phyloP scores from a whole-genome alignment of 2,329 filamentous ascomycete species.

The Trichoderma hamatum region DNA sequence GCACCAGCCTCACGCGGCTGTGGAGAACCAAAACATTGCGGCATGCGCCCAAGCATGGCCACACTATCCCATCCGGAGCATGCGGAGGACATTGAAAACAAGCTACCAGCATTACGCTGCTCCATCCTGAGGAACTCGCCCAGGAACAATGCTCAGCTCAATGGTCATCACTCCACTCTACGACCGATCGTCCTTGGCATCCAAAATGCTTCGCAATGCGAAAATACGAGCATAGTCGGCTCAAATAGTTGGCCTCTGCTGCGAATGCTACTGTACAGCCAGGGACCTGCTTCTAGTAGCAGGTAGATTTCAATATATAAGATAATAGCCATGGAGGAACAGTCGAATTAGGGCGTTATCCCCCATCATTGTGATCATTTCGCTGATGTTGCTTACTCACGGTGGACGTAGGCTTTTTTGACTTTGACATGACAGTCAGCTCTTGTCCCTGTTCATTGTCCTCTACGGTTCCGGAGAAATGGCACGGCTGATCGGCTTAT shows the following conservation, averaged over 20 bases:
- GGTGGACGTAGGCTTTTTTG: neutral
- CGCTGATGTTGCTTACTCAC: neutral
- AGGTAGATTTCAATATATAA: neutral
- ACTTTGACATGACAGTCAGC: neutral
- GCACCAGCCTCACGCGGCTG: conserved; percentile 10
- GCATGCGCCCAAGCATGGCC: neutral
- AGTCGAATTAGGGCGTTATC: neutral
- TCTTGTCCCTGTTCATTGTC: neutral
- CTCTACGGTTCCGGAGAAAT: neutral
- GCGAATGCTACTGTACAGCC: neutral
- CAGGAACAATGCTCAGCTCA: neutral
- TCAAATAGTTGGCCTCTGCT: neutral
- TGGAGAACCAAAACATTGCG: neutral
- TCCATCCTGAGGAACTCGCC: neutral
- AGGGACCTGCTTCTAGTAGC: neutral
- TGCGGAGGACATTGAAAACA: neutral
- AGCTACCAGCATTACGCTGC: neutral
- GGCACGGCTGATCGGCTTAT: neutral
- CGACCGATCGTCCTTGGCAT: conserved; percentile 19
- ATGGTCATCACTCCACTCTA: conserved; percentile 15
- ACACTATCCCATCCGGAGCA: conserved; percentile 5
- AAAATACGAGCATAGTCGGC: conserved; percentile 8
- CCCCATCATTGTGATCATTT: neutral
- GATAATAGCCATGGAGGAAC: neutral
- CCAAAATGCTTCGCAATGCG: neutral